These are phyloP conservation scores for Tardiomyces depauwii DNA, from an alignment of 1,139 yeast species.

Conservation along the genomic window DNA sequence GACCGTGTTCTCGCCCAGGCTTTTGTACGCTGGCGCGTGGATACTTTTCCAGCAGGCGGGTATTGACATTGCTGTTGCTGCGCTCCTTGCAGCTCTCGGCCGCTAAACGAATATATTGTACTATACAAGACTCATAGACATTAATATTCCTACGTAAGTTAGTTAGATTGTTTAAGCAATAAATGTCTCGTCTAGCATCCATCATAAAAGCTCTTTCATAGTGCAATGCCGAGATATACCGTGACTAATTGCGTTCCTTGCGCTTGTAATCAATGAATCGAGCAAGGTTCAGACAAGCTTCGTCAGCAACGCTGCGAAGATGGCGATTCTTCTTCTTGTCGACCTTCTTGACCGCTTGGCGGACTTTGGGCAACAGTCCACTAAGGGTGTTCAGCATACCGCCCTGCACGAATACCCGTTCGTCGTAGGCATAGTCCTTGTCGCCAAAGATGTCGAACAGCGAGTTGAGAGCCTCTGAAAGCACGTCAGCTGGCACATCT, in stretches of 20 bases:
- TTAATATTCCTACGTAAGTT: too few species aligned
- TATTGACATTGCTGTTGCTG: conserved; percentile 12
- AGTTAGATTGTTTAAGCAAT: too few species aligned
- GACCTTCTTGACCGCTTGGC: conserved; percentile 45
- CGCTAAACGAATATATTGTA: neutral
- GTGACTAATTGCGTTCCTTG: conserved; percentile 23
- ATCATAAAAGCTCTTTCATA: too few species aligned
- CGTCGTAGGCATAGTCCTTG: conserved; percentile 51
- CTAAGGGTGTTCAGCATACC: conserved; percentile 37
- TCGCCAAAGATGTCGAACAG: conserved; percentile 82
- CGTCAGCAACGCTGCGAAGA: conserved; percentile 57
- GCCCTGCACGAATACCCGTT: conserved; percentile 49
- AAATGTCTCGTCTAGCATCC: too few species aligned
- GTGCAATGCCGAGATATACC: too few species aligned
- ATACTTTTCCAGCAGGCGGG: conserved; percentile 20
- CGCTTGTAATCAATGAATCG: conserved; percentile 71
- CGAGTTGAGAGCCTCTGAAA: conserved; percentile 51
- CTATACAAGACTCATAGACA: too few species aligned
- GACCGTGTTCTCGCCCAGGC: conserved; percentile 94
- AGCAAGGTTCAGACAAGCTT: conserved; percentile 52
- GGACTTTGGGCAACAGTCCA: conserved; percentile 37
- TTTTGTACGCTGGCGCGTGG: conserved; percentile 79
- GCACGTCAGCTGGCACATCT: conserved; percentile 25
- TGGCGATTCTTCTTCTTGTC: conserved; percentile 54
- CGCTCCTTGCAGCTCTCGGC: neutral